Percentiles rank a stretch among this genome's conserved stretches.
Evolutionary conservation across 2,329 filamentous ascomycete genomes (phyloP).

Genomic region (Botryosphaeria dothidea): DNA sequence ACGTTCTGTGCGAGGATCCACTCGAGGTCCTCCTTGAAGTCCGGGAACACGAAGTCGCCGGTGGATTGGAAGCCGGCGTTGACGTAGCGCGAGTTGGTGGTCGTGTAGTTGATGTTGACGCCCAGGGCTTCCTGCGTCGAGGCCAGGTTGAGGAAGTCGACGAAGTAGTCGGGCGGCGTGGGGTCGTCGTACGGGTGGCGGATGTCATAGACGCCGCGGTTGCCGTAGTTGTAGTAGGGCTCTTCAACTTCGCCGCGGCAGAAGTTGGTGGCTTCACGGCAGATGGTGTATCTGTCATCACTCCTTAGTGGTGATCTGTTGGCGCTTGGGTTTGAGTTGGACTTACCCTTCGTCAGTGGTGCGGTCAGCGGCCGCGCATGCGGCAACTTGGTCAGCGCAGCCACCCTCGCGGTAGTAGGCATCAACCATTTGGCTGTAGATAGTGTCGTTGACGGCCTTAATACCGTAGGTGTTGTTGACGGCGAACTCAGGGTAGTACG

Average conservation of each 20-base stretch:
- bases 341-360: neutral
- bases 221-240: conserved; percentile 31
- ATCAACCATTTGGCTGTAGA: conserved; percentile 47
- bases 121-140: conserved; percentile 61
- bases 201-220: conserved; percentile 57
- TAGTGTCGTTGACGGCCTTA: conserved; percentile 47
- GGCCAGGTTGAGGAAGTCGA: conserved; percentile 59
- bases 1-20: conserved; percentile 57
- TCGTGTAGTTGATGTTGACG: conserved; percentile 62
- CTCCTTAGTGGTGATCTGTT: no score
- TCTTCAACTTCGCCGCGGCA: conserved; percentile 37
- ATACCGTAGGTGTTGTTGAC: conserved; percentile 59
- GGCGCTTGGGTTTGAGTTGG: no score
- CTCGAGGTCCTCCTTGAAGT: conserved; percentile 43
- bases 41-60: conserved; percentile 59
- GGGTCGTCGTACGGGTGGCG: conserved; percentile 55
- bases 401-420: conserved; percentile 50
- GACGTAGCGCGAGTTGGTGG: conserved; percentile 48
- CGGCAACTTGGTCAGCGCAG: conserved; percentile 54
- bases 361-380: conserved; percentile 20
- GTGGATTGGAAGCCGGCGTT: conserved; percentile 54
- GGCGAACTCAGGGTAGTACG: conserved; percentile 51
- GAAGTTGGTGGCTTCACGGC: conserved; percentile 35
- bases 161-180: conserved; percentile 51
- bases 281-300: conserved; percentile 34